Base-by-base conservation (phyloP, 2,329 filamentous ascomycete species). In the Cordyceps sp. region DNA sequence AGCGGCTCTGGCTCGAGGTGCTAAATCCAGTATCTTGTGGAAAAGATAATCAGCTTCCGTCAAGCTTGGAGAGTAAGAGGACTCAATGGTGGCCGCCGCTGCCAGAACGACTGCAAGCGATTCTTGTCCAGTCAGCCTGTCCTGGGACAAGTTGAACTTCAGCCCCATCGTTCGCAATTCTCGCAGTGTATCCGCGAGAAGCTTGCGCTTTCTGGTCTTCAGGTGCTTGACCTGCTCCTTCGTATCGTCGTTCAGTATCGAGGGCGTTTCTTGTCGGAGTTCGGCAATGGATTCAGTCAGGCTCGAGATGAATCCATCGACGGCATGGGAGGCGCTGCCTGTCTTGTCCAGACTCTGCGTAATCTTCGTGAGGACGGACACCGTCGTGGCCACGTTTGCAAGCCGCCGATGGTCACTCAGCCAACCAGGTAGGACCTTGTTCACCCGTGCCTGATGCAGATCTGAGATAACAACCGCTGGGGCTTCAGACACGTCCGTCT, bases 181-280 rank as follows among this genome's bases (percentile, higher is more conserved):
- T 46, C 82, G 86, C 39, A 98, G 59, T 0, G 81, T 86, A 43
- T 96, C 88, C 1, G 84, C 81, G 44, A 93, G 90, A 12, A 96
- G 67, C 43, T 85, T 86, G 27, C 84, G 74, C 57, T 98, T 98
- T 44, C 83, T 72, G 3, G 73, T 75, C 61, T 94, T 96, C 42
- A 96, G 71, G 50, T 94, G 83, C 53, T 92, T 86, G 37, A 94
- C 73, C 13, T 69, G 53, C 10, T 76, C 69, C 48, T 86, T 88
- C 52, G 90, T 94, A 27, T 93, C 86, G 18, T 93, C 82, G 0
- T 71, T 93, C 29, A 93, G 57, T n/a, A 67, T 65, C 0, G 69
- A 61, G 0, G 90, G 90, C 0, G 90, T 98, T 40, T 84, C 79
- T 36, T 84, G 83, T 40, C 78, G 78, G 36, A 96, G 69, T 37